Evolutionary conservation across 1,139 yeast genomes (phyloP), one percentile per base, ranked within the genome.

Genomic region (Yamadazyma dushanensis): DNA sequence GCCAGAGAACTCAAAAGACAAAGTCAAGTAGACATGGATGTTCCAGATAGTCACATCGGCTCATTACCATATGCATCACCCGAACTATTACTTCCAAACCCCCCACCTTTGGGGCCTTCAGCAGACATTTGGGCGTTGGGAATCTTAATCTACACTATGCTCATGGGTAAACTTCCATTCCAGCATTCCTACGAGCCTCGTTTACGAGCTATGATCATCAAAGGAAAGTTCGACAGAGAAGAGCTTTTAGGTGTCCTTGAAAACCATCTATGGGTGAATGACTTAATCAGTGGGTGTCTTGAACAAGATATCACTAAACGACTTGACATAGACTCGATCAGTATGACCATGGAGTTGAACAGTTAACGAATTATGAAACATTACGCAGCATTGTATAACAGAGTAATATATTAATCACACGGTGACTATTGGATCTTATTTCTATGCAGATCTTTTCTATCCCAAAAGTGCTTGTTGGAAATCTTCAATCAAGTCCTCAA

Each of bases 101-200:
- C 86, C 1, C 82, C 85, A 3, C 80, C 85, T 2, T 66, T 83
- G 38, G 83, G 85, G 1, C 85, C 89, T 0, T 68, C 80, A 37
- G 83, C 88, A 1, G 97, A 90, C 58, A 74, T 86, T 8, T 90
- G 97, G 97, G 95, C 97, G 0, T 69, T 85, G 35, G 97, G 97
- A 2, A 87, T 89, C 0, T 65, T 85, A 42, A 49, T 83, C 8
- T 88, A 78, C 55, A 79, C 95, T 1, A 74, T 88, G 77, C 63
- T 83, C 31, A 74, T 79, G 29, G 92, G 95, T 0, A 76, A 70
- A 46, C 61, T 89, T 36, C 97, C 97, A 1, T 90, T 89, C 63
- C 81, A 79, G 43, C 96, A 88, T 56, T 77, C 77, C 14, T 84
- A 81, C 53, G 89, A 86, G 49, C 95, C 96, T 4, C 65, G 89